Evolutionary conservation across 139 green algal species (phyloP), one percentile per base, ranked within the genome.

Genomic region (Pleodorina starrii): DNA sequence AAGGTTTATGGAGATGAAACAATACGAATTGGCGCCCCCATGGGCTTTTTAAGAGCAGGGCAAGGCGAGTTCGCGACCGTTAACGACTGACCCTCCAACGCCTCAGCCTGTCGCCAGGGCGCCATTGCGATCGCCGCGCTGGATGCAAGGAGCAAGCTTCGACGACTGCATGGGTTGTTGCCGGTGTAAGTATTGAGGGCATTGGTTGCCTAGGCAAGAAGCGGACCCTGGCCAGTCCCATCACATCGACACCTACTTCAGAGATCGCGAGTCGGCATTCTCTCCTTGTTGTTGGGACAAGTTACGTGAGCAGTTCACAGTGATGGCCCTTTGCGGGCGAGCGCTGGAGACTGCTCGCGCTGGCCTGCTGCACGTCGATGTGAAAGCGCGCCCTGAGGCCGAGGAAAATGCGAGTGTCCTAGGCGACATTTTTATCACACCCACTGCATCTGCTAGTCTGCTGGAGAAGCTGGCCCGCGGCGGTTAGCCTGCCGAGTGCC

Each of bases 181-280:
- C n/a, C n/a, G n/a, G n/a, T n/a, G n/a, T n/a, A n/a, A n/a, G n/a
- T n/a, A n/a, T n/a, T n/a, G n/a, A n/a, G n/a, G n/a, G n/a, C n/a
- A n/a, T n/a, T n/a, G n/a, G n/a, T n/a, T n/a, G n/a, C n/a, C n/a
- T n/a, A n/a, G n/a, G n/a, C n/a, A n/a, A n/a, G n/a, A n/a, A n/a
- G n/a, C n/a, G n/a, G n/a, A n/a, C n/a, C n/a, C n/a, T n/a, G n/a
- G n/a, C n/a, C n/a, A n/a, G n/a, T n/a, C n/a, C 57, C 19, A 68
- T 68, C 57, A 68, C 57, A 57, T 68, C 57, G 57, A 68, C 36
- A 76, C 68, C 35, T 76, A 76, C 68, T 76, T 46, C 32, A 76
- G 10, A 48, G 14, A 32, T 29, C 29, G 73, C 23, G 27, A 9
- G 27, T 35, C 16, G 6, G 9, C 73, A 5, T 81, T 40, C 16